phyloP scores from a whole-genome alignment of 164 flowering plant species.

The Liquidambar formosana region DNA sequence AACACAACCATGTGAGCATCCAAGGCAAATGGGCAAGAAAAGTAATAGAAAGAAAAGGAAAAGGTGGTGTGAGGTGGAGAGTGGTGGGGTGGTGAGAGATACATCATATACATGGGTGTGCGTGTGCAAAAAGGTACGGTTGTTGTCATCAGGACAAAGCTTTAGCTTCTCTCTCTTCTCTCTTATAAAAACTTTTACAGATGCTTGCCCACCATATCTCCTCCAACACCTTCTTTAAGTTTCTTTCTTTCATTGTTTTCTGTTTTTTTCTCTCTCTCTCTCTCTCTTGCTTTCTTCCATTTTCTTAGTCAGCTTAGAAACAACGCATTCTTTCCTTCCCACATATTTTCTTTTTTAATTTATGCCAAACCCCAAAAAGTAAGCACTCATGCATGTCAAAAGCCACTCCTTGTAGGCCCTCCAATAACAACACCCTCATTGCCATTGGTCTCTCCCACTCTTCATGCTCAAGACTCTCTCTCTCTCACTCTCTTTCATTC shows the following conservation, averaged over 20 bases:
- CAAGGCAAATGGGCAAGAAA: conserved; percentile 30
- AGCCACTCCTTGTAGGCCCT: background rate
- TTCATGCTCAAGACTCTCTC: background rate
- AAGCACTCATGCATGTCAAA: conserved; percentile 7
- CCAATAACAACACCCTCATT: background rate
- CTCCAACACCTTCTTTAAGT: conserved; percentile 32
- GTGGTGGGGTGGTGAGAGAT: conserved; percentile 3
- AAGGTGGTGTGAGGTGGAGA: conserved; percentile 18
- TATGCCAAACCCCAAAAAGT: conserved; percentile 8
- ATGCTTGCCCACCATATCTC: conserved; percentile 64
- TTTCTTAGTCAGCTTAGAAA: conserved; percentile 56
- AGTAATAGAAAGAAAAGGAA: conserved; percentile 18
- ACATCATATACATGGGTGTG: conserved; percentile 27
- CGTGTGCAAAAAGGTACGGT: conserved; percentile 50
- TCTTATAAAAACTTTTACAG: conserved; percentile 35
- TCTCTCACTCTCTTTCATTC: background rate
- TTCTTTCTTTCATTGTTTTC: conserved; percentile 33
- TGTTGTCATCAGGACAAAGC: conserved; percentile 30
- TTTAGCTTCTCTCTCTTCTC: conserved; percentile 21
- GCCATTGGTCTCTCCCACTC: background rate
- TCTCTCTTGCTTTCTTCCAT: conserved; percentile 2
- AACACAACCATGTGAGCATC: conserved; percentile 32
- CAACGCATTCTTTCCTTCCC: conserved; percentile 71
- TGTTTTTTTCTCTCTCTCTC: conserved; percentile 8
- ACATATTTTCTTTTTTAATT: conserved; percentile 30